Percentiles rank a stretch among this genome's conserved stretches.
These are phyloP conservation scores for Castanospermum australe DNA, from an alignment of 306 rosid genomes.

Conservation along the genomic window DNA sequence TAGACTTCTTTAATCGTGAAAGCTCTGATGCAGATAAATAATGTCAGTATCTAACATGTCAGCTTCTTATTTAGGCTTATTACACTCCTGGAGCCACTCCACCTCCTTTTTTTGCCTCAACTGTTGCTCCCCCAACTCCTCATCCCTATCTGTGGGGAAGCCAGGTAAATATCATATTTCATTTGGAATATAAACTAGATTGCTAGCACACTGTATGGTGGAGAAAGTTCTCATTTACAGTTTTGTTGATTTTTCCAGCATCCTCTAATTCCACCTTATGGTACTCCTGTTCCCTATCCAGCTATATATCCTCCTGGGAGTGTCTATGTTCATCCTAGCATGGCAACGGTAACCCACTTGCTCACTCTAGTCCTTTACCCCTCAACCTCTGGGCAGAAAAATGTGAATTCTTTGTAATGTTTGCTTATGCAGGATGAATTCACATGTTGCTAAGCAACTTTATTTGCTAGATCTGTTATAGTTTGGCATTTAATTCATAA, in stretches of 20 bases:
- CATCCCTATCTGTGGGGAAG: constrained; percentile 97
- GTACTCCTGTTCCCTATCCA: constrained; percentile 93
- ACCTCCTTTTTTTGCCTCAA: constrained; percentile 86
- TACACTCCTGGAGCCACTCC: constrained; percentile 88
- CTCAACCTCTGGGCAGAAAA: background rate
- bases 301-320: constrained; percentile 92
- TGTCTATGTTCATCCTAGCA: constrained; percentile 92
- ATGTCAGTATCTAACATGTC: constrained; percentile 30
- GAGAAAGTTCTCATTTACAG: constrained; percentile 10
- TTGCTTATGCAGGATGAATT: constrained; percentile 1
- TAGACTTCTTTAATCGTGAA: constrained; percentile 6
- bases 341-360: constrained; percentile 61
- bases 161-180: constrained; percentile 54
- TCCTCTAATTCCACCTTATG: constrained; percentile 87
- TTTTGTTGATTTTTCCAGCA: constrained; percentile 59
- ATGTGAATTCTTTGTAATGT: background rate
- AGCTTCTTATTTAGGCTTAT: constrained; percentile 72
- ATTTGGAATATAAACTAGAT: constrained; percentile 15
- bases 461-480: background rate
- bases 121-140: constrained; percentile 83
- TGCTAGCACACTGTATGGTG: background rate
- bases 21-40: background rate
- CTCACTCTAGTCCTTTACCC: background rate
- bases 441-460: background rate
- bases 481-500: constrained; percentile 16